Percentiles rank a stretch among this genome's conserved stretches.
Evolutionary conservation across 2,329 filamentous ascomycete species (phyloP).

Genomic region (Sarocladium strictum): DNA sequence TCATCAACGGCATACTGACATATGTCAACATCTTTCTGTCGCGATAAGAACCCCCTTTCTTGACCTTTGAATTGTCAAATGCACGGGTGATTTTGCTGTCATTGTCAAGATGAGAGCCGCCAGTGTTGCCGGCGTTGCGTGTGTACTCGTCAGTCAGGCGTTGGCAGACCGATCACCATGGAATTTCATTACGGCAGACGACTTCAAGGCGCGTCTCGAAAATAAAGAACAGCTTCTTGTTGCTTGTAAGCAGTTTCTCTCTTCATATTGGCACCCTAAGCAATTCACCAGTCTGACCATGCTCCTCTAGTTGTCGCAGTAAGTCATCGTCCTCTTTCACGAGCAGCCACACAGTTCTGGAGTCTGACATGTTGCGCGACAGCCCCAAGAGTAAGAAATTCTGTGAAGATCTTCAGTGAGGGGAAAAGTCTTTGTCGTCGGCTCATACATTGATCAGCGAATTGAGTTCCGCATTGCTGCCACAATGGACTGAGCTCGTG

Average conservation of each 20-base stretch:
- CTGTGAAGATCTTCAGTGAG: too few species aligned
- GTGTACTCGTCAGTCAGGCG: too few species aligned
- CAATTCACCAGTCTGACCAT: background rate
- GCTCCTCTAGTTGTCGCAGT: background rate
- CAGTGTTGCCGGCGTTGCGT: too few species aligned
- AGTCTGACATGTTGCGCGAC: too few species aligned
- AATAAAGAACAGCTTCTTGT: conserved; percentile 20
- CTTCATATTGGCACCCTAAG: background rate
- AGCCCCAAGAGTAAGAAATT: background rate
- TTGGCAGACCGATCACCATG: conserved; percentile 5
- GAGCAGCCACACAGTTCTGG: too few species aligned
- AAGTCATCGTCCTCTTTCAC: background rate
- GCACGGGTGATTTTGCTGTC: too few species aligned
- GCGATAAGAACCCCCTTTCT: too few species aligned
- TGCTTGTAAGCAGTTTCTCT: conserved; percentile 23
- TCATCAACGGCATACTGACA: background rate
- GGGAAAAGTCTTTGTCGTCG: too few species aligned
- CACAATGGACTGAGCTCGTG: conserved; percentile 15
- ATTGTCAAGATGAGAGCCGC: background rate
- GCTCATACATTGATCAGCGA: too few species aligned
- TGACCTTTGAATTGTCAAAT: too few species aligned
- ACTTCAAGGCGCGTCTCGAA: conserved; percentile 12
- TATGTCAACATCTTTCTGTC: background rate
- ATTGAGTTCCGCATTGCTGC: conserved; percentile 12
- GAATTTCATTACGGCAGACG: conserved; percentile 10